Evolutionary conservation across 331 rosid genomes (phyloP).

Genomic region (Erythrophleum ivorense): DNA sequence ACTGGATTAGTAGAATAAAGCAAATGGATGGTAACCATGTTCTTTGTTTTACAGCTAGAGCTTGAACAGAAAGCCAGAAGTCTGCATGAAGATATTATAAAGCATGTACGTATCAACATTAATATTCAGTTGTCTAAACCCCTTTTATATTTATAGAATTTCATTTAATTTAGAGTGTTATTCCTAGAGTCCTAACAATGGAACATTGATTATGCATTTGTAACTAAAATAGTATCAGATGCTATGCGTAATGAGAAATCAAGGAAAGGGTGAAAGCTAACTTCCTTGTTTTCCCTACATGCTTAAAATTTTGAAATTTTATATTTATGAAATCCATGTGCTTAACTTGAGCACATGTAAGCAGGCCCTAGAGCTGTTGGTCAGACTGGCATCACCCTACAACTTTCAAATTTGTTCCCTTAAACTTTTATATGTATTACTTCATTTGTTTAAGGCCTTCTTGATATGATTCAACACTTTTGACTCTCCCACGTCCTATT

Average conservation of each 20-base stretch:
- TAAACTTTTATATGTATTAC: background rate
- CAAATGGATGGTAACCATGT: conserved; percentile 34
- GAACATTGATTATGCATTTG: conserved; percentile 8
- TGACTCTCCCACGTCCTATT: conserved; percentile 24
- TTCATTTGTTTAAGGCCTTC: conserved; percentile 21
- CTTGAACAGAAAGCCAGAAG: conserved; percentile 78
- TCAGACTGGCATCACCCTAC: conserved; percentile 13
- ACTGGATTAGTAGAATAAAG: conserved; percentile 33
- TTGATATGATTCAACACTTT: conserved; percentile 27
- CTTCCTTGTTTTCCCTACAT: conserved; percentile 21
- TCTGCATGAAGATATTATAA: conserved; percentile 67
- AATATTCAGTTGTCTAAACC: conserved; percentile 29
- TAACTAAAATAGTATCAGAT: conserved; percentile 12
- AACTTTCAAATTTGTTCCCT: conserved; percentile 21
- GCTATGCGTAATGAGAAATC: conserved; percentile 17
- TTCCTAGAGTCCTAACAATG: conserved; percentile 14
- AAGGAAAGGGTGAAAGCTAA: background rate
- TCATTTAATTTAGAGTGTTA: conserved; percentile 13
- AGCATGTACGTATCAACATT: conserved; percentile 61
- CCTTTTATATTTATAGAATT: conserved; percentile 17
- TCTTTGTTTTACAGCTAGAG: conserved; percentile 64
- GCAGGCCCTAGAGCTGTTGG: conserved; percentile 5
- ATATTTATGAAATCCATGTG: background rate
- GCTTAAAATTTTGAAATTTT: conserved; percentile 12
- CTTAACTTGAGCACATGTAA: conserved; percentile 10